Percentiles rank a stretch among this genome's conserved stretches.
Evolutionary conservation across 108 stramenopile species (phyloP).

Genomic region (Skeletonema potamos): DNA sequence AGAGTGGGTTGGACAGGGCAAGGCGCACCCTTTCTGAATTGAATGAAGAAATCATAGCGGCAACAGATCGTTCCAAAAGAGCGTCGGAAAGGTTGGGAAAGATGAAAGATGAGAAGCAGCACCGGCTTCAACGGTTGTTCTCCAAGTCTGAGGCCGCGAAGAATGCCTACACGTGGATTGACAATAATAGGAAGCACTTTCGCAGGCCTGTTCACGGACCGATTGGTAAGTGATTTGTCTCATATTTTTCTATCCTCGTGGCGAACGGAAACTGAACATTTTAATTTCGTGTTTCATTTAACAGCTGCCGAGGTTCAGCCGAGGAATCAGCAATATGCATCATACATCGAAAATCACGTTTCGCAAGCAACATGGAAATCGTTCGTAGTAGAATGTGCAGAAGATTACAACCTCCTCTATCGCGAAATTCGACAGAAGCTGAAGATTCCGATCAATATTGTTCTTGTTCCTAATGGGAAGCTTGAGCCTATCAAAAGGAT

Average conservation of each 20-base stretch:
- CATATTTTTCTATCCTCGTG: neutral
- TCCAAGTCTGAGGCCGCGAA: conserved; percentile 34
- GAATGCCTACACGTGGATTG: conserved; percentile 56
- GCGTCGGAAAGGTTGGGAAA: conserved; percentile 31
- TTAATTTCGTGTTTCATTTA: neutral
- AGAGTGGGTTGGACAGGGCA: conserved; percentile 28
- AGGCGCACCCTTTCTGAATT: conserved; percentile 17
- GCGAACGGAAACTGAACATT: neutral
- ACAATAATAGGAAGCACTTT: conserved; percentile 66
- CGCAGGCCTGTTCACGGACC: conserved; percentile 80
- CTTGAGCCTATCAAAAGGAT: conserved; percentile 25
- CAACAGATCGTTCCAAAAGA: conserved; percentile 6
- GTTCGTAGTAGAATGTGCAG: conserved; percentile 74
- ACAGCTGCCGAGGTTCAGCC: conserved; percentile 64
- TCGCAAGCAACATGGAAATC: conserved; percentile 52
- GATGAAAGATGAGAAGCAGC: conserved; percentile 64
- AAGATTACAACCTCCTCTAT: conserved; percentile 81
- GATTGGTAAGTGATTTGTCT: conserved; percentile 35
- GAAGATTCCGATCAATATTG: conserved; percentile 65
- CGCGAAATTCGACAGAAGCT: conserved; percentile 56
- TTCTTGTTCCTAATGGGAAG: conserved; percentile 29
- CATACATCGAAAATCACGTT: conserved; percentile 76
- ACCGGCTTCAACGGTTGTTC: conserved; percentile 49
- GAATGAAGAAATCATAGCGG: conserved; percentile 18
- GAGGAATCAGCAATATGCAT: conserved; percentile 49